A percentile compares a stretch with the other conserved stretches of the same genome.
phyloP scores from a whole-genome alignment of 257 asterid species.

The Coffea eugenioides region DNA sequence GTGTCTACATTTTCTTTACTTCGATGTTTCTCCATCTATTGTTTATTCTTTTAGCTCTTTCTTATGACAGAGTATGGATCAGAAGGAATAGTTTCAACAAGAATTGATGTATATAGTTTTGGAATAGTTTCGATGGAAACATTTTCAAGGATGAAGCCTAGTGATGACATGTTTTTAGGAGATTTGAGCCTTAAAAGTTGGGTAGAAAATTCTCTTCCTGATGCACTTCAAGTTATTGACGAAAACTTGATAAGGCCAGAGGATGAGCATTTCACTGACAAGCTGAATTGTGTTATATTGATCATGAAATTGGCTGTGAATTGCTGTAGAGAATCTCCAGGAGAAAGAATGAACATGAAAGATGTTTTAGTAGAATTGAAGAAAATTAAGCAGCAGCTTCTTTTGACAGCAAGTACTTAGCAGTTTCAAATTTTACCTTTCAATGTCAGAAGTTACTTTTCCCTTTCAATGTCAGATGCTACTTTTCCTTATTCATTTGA shows the following conservation, averaged over 20 bases:
- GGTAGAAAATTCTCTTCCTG: background rate
- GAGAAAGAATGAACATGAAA: too few relatives aligned
- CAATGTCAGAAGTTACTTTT: too few relatives aligned
- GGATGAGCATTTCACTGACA: constrained; percentile 10
- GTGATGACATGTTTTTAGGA: background rate
- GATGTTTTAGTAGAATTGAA: constrained; percentile 12
- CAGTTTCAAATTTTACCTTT: too few relatives aligned
- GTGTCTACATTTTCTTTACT: background rate
- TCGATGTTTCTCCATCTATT: too few relatives aligned
- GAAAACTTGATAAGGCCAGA: constrained; percentile 14
- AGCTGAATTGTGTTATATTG: background rate
- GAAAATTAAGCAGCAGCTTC: constrained; percentile 27
- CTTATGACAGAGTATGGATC: background rate
- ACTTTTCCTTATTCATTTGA: background rate
- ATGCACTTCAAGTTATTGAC: constrained; percentile 17
- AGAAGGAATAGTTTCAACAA: background rate
- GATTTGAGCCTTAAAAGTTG: background rate
- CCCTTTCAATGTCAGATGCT: too few relatives aligned
- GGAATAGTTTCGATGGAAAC: too few relatives aligned
- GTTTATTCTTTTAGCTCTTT: background rate
- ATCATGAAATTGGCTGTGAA: too few relatives aligned
- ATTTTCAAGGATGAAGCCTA: too few relatives aligned
- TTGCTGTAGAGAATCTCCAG: too few relatives aligned
- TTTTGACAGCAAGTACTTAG: background rate
- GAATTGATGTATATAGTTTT: too few relatives aligned